Evolutionary conservation across 805 yeast genomes (phyloP).

Genomic region (Candida ficus): DNA sequence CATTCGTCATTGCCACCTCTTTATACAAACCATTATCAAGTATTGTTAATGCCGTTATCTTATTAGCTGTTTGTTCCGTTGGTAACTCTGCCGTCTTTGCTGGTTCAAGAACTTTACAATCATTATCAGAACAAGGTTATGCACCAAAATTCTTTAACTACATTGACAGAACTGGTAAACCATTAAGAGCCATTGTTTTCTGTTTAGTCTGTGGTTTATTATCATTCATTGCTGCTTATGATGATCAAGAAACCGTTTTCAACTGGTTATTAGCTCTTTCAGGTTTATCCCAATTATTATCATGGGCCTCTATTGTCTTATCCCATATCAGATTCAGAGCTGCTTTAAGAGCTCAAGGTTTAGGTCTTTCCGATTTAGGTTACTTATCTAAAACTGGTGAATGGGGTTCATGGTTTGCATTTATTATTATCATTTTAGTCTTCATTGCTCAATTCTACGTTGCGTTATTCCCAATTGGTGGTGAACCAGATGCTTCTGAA

Average conservation of each 20-base stretch:
- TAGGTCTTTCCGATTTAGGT: slow-evolving; percentile 42
- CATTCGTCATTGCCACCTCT: slow-evolving; percentile 60
- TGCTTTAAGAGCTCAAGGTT: slow-evolving; percentile 51
- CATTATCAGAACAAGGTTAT: slow-evolving; percentile 54
- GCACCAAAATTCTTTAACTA: slow-evolving; percentile 50
- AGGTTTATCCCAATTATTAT: slow-evolving; percentile 57
- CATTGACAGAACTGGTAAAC: slow-evolving; percentile 55
- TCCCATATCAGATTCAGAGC: slow-evolving; percentile 53
- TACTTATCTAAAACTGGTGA: slow-evolving; percentile 46
- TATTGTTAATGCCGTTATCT: slow-evolving; percentile 58
- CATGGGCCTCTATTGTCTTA: slow-evolving; percentile 54
- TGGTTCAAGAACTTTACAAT: slow-evolving; percentile 44
- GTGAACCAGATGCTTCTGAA: slow-evolving; percentile 32
- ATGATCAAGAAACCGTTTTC: slow-evolving; percentile 53
- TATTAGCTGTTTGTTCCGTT: slow-evolving; percentile 54
- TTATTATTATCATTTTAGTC: slow-evolving; percentile 41
- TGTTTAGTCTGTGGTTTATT: slow-evolving; percentile 51
- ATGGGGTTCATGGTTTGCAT: slow-evolving; percentile 47
- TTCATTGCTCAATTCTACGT: slow-evolving; percentile 60
- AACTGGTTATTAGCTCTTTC: slow-evolving; percentile 60
- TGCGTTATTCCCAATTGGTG: slow-evolving; percentile 51
- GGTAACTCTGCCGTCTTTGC: slow-evolving; percentile 55
- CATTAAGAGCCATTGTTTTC: slow-evolving; percentile 45
- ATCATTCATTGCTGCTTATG: slow-evolving; percentile 59
- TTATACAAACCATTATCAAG: slow-evolving; percentile 56